Percentiles rank a stretch among this genome's conserved stretches.
Evolutionary conservation across 2,329 filamentous ascomycete genomes (phyloP).

Genomic region (Didymosphaeria variabile): DNA sequence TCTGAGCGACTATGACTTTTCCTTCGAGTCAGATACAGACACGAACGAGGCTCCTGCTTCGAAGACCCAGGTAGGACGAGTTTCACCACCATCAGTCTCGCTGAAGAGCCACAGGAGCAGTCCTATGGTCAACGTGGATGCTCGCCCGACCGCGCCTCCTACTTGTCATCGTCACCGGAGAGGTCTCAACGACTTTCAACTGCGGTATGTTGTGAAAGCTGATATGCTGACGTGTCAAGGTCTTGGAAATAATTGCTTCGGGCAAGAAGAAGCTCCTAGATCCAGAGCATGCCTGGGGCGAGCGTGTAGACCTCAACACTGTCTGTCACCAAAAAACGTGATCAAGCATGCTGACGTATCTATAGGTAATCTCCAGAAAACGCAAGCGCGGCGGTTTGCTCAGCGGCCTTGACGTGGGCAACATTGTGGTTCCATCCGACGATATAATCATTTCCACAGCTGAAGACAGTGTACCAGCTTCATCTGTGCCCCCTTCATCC

Average conservation of each 20-base stretch:
- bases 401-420: slow-evolving; percentile 22
- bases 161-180: not conserved
- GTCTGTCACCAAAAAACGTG: not conserved
- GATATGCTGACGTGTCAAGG: too few species aligned
- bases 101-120: slow-evolving; percentile 1
- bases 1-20: slow-evolving; percentile 26
- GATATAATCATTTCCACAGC: slow-evolving; percentile 6
- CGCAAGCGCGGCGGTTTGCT: slow-evolving; percentile 19
- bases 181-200: not conserved
- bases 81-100: not conserved
- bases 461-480: slow-evolving; percentile 13
- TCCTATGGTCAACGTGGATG: not conserved
- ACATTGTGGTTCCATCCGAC: slow-evolving; percentile 20
- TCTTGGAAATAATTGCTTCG: too few species aligned
- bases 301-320: too few species aligned
- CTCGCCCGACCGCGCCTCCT: not conserved
- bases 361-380: not conserved
- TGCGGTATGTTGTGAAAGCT: not conserved
- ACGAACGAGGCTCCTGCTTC: not conserved
- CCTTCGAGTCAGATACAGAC: slow-evolving; percentile 13
- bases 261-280: too few species aligned
- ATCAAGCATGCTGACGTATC: not conserved
- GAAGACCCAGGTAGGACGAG: not conserved
- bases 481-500: not conserved
- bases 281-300: too few species aligned